These are phyloP conservation scores for Leishmania guyanensis DNA, from an alignment of 208 protist species.

Conservation along the genomic window DNA sequence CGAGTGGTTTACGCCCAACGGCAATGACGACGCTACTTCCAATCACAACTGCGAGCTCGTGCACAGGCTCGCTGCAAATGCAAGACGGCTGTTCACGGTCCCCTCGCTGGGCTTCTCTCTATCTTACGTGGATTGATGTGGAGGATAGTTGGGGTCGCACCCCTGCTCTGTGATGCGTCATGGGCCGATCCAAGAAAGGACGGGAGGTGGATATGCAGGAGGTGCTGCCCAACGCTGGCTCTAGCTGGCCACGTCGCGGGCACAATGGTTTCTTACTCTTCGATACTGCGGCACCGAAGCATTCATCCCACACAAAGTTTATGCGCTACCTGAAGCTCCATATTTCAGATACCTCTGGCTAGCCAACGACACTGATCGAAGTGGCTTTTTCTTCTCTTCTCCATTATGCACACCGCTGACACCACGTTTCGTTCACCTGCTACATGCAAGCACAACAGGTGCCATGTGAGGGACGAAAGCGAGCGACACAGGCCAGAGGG, in stretches of 20 bases:
- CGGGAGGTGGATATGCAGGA: constrained; percentile 37
- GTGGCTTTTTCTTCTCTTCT: not conserved
- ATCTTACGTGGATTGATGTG: constrained; percentile 30
- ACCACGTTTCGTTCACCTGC: not conserved
- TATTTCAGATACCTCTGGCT: not conserved
- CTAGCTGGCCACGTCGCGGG: constrained; percentile 34
- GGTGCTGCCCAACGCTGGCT: constrained; percentile 42
- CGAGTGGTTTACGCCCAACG: constrained; percentile 28
- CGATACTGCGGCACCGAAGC: constrained; percentile 16
- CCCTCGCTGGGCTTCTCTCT: constrained; percentile 14
- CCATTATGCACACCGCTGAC: not conserved
- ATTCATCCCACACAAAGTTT: constrained; percentile 36
- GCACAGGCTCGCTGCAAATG: not conserved
- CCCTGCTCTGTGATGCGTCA: constrained; percentile 58
- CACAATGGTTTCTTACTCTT: constrained; percentile 35
- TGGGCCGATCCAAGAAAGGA: constrained; percentile 17
- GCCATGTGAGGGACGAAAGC: not conserved
- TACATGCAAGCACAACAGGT: not conserved
- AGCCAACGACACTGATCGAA: not conserved
- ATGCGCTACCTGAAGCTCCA: constrained; percentile 20
- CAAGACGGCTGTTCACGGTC: not conserved
- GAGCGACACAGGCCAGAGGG: not conserved
- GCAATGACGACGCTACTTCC: constrained; percentile 41
- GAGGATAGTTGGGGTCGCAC: constrained; percentile 51
- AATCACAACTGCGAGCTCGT: not conserved